Base-by-base conservation (phyloP, 176 grass and related monocot genomes). In the Oryza glumipatula region DNA sequence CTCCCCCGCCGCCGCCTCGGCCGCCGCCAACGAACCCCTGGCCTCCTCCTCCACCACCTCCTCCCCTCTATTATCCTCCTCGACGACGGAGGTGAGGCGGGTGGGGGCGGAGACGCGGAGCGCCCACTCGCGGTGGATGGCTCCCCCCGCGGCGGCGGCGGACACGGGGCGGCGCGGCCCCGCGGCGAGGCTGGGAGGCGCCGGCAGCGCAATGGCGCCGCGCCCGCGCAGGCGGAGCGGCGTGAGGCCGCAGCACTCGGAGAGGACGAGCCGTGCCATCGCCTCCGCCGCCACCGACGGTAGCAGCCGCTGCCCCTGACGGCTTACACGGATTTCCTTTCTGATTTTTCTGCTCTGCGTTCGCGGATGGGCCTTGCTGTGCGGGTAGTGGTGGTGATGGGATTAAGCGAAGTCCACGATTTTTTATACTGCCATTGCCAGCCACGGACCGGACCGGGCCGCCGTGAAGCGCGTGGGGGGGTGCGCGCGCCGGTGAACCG, bases 121-220 rank as follows among this genome's bases (percentile, higher is more conserved):
- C 32, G 80, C 91, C 94, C 96, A 99, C 48, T 99, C 88, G 43
- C 94, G 76, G 48, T 90, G 84, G 87, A 90, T 86, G 41, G 87
- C 30, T 32, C 30, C 30, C 28, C 76, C 76, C 12, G 65, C 3
- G n/a, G 35, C 35, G 35, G 35, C 35, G 30, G 82, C 76, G 16
- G 65, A 1, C 38, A 38, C 67, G 6, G 89, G 44, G 63, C 75
- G 35, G 19, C 85, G 76, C 19, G 79, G 77, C 76, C 56, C 87
- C 6, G 83, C 73, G 15, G 92, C 79, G 85, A 89, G 51, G 54
- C 63, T 51, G 72, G 78, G 67, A 14, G 49, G 38, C 32, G 72
- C 1, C 32, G 81, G 36, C 78, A 73, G 22, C 88, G 84, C 76
- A 92, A 93, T 94, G 85, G 91, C 77, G 76, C 70, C 30, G 22